Conservation (phyloP, 1,284 basidiomycete genomes). For the Dichomitus squalens region DNA sequence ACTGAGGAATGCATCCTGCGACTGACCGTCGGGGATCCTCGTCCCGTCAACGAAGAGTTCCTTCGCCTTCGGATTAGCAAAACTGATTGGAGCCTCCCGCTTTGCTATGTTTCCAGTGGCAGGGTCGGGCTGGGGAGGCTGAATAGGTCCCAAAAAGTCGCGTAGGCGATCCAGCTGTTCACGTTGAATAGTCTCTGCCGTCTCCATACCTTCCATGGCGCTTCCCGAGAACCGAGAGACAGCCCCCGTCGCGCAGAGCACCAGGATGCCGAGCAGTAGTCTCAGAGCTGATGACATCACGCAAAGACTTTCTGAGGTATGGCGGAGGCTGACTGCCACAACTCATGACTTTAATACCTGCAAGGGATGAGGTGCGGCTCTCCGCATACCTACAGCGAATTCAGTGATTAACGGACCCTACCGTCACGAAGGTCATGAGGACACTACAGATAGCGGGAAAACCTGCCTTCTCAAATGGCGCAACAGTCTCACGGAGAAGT, state of each 20-base stretch:
- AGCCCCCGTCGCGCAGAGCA: background rate
- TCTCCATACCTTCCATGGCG: constrained; percentile 43
- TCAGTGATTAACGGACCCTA: constrained; percentile 6
- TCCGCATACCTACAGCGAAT: constrained; percentile 2
- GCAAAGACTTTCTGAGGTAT: background rate
- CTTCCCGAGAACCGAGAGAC: constrained; percentile 18
- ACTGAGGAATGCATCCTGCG: background rate
- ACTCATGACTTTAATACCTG: background rate
- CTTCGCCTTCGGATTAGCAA: constrained; percentile 34
- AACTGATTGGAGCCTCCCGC: constrained; percentile 32
- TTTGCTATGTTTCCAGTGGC: constrained; percentile 4
- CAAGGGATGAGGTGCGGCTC: background rate
- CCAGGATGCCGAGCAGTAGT: background rate
- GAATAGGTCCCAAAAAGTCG: constrained; percentile 42
- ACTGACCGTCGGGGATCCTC: constrained; percentile 35
- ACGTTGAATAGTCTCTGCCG: constrained; percentile 45
- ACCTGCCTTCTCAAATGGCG: background rate
- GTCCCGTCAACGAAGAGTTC: constrained; percentile 38
- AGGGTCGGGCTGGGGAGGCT: background rate
- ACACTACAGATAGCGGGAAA: constrained; percentile 17
- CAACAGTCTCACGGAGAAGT: background rate
- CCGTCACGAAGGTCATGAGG: constrained; percentile 13
- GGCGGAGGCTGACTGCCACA: too few relatives aligned
- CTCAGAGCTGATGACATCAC: background rate
- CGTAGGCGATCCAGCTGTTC: constrained; percentile 48